Evolutionary conservation across 2,329 filamentous ascomycete species (phyloP).

Genomic region (Aspergillus unguis): DNA sequence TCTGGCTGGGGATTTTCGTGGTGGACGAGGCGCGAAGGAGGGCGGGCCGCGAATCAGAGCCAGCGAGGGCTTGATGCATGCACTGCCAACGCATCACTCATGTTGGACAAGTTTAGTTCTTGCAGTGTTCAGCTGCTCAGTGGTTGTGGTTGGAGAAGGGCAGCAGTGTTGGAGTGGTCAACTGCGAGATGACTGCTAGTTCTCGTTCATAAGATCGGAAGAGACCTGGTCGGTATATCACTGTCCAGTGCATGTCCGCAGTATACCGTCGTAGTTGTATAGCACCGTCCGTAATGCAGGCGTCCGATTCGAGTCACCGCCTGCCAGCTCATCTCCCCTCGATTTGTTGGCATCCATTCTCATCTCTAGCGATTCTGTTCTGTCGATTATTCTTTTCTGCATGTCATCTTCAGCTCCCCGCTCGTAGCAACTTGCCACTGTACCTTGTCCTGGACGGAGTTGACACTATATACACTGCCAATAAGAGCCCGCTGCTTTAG

Average conservation of each 20-base stretch:
- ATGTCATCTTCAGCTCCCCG: conserved; percentile 17
- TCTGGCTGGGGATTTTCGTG: conserved; percentile 11
- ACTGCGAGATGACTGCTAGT: background rate
- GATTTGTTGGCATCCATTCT: conserved; percentile 17
- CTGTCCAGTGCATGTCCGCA: background rate
- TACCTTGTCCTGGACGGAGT: conserved; percentile 12
- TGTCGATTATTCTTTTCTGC: conserved; percentile 14
- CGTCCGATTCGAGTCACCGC: conserved; percentile 31
- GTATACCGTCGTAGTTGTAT: background rate
- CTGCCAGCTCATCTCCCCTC: conserved; percentile 13
- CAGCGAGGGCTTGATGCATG: conserved; percentile 31
- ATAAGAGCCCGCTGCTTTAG: conserved; percentile 6
- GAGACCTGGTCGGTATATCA: background rate
- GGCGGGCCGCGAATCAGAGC: conserved; percentile 30
- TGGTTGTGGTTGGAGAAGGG: background rate
- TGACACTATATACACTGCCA: conserved; percentile 12
- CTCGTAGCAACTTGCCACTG: conserved; percentile 1
- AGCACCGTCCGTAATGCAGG: conserved; percentile 21
- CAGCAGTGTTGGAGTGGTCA: background rate
- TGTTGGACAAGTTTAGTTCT: conserved; percentile 2
- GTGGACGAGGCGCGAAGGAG: conserved; percentile 18
- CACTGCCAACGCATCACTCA: conserved; percentile 27
- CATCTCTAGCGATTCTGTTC: conserved; percentile 4
- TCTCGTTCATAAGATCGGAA: background rate
- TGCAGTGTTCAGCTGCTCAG: background rate